A percentile compares a stretch with the other conserved stretches of the same genome.
Conservation (phyloP, 306 rosid species). For the Pyrus bretschneideri region DNA sequence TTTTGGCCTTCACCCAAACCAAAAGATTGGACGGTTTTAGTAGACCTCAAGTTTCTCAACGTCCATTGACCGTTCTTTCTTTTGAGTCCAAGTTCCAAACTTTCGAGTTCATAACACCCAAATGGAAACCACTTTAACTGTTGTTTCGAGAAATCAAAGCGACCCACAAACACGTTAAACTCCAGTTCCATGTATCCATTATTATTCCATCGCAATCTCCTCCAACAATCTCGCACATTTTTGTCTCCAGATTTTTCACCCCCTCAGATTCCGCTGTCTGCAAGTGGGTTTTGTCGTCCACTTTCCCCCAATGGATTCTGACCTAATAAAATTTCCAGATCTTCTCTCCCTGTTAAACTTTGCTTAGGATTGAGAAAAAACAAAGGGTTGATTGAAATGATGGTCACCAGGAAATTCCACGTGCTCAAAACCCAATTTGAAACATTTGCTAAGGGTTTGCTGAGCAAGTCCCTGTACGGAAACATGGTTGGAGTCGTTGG, state of each 20-base stretch:
- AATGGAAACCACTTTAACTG: slow-evolving; percentile 1
- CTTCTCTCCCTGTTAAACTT: slow-evolving; percentile 1
- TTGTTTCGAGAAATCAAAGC: neutral
- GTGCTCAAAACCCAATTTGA: slow-evolving; percentile 31
- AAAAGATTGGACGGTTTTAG: neutral
- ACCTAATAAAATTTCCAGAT: neutral
- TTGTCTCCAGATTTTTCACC: slow-evolving; percentile 11
- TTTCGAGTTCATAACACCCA: neutral
- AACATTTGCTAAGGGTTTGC: slow-evolving; percentile 15
- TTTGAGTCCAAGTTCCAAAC: neutral
- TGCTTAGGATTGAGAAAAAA: slow-evolving; percentile 16
- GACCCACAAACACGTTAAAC: neutral
- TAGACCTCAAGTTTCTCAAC: neutral
- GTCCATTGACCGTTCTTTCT: neutral
- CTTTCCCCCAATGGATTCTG: slow-evolving; percentile 26
- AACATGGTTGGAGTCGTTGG: slow-evolving; percentile 37
- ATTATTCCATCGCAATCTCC: slow-evolving; percentile 29
- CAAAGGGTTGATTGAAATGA: slow-evolving; percentile 18
- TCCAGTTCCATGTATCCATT: neutral
- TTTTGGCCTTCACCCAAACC: neutral
- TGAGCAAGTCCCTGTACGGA: slow-evolving; percentile 26
- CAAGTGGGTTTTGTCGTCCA: slow-evolving; percentile 22
- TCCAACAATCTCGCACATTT: slow-evolving; percentile 45
- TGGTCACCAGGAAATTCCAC: slow-evolving; percentile 31
- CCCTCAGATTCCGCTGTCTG: slow-evolving; percentile 29